Evolutionary conservation across 495 filamentous ascomycete genomes (phyloP).

Genomic region (Ascobolus immersus): DNA sequence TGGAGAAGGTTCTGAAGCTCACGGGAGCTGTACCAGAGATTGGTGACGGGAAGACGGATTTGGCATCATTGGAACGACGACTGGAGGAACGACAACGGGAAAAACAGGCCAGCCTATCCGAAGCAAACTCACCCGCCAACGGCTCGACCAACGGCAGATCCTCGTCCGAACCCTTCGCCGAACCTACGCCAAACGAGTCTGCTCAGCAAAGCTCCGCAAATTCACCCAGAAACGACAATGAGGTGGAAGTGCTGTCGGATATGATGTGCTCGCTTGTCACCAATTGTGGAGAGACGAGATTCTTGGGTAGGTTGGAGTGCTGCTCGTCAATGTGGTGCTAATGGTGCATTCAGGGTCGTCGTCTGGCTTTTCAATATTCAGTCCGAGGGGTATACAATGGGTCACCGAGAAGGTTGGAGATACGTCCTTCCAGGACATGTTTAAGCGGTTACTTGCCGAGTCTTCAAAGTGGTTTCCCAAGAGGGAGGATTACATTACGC

Average conservation of each 20-base stretch:
- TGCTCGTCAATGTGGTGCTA: constrained; percentile 7
- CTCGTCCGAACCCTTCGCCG: constrained; percentile 14
- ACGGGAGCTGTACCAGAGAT: constrained; percentile 74
- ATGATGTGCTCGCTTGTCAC: constrained; percentile 99
- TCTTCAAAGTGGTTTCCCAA: constrained; percentile 45
- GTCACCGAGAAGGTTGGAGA: constrained; percentile 96
- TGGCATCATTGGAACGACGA: constrained; percentile 27
- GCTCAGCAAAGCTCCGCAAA: constrained; percentile 13
- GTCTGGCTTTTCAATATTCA: constrained; percentile 95
- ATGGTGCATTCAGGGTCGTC: constrained; percentile 43
- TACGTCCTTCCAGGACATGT: constrained; percentile 84
- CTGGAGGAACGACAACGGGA: constrained; percentile 7
- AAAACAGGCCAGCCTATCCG: constrained; percentile 5
- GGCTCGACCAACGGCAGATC: constrained; percentile 12
- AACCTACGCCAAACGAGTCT: constrained; percentile 12
- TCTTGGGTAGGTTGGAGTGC: constrained; percentile 44
- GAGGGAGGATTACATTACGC: constrained; percentile 88
- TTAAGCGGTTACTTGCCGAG: constrained; percentile 46
- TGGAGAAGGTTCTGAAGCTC: constrained; percentile 72
- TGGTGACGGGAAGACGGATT: constrained; percentile 64
- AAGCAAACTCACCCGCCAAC: constrained; percentile 6
- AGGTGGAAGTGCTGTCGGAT: constrained; percentile 77
- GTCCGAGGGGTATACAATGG: constrained; percentile 93
- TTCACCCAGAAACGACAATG: constrained; percentile 27
- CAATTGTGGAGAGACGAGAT: constrained; percentile 82